A percentile compares a stretch with the other conserved stretches of the same genome.
Evolutionary conservation across 2,329 filamentous ascomycete genomes (phyloP).

Genomic region (Beauveria sp.): DNA sequence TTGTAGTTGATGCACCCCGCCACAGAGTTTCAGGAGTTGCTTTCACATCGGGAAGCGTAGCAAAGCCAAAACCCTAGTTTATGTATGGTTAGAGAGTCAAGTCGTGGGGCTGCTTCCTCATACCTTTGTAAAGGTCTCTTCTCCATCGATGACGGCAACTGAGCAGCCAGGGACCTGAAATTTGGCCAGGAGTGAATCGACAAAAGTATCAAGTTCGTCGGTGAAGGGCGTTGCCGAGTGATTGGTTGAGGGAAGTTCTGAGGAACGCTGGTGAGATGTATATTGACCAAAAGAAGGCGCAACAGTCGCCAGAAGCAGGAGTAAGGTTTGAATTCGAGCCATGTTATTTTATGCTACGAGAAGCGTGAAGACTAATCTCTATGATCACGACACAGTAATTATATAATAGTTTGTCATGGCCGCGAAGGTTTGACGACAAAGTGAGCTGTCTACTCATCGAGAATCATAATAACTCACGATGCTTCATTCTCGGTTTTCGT

Average conservation of each 20-base stretch:
- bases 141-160: conserved; percentile 38
- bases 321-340: not conserved
- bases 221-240: not conserved
- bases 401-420: not conserved
- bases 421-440: no score
- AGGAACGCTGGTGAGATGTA: not conserved
- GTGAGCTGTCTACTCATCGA: no score
- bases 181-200: conserved; percentile 16
- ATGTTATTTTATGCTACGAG: not conserved
- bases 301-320: not conserved
- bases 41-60: conserved; percentile 26
- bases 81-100: no score
- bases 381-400: not conserved
- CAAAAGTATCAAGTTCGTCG: conserved; percentile 2
- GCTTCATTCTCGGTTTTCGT: no score
- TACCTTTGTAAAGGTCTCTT: conserved; percentile 33
- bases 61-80: not conserved
- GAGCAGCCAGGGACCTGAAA: conserved; percentile 43
- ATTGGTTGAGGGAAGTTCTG: not conserved
- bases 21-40: conserved; percentile 37
- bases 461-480: no score
- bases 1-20: conserved; percentile 42
- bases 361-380: not conserved
- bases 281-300: not conserved
- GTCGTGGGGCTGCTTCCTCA: not conserved